These are phyloP conservation scores for Candida nemodendra DNA, from an alignment of 805 yeast species.

Conservation along the genomic window DNA sequence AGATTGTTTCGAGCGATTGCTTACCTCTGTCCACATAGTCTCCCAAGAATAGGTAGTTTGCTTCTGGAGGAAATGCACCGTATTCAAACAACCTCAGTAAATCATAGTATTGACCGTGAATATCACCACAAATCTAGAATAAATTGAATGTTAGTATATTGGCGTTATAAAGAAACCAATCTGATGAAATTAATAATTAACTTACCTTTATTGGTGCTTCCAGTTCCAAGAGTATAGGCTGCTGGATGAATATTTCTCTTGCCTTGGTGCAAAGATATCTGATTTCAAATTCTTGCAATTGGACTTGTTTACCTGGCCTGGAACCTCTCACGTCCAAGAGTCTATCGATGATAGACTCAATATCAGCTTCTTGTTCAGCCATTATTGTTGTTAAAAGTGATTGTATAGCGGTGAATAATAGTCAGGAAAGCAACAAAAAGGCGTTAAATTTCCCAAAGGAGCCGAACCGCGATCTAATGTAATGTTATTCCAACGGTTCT, in stretches of 20 bases:
- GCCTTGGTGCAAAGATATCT: slow-evolving; percentile 96
- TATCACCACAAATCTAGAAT: slow-evolving; percentile 80
- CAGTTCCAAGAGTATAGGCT: slow-evolving; percentile 90
- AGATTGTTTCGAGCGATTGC: slow-evolving; percentile 94
- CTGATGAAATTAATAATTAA: slow-evolving; percentile 30
- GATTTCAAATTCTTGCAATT: slow-evolving; percentile 89
- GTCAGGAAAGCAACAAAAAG: background rate
- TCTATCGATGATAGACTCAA: slow-evolving; percentile 96
- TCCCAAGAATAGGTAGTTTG: slow-evolving; percentile 91
- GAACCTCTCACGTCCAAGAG: slow-evolving; percentile 96
- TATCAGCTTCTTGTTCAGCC: slow-evolving; percentile 70
- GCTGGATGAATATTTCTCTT: slow-evolving; percentile 95
- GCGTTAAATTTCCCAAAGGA: background rate
- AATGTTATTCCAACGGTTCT: background rate
- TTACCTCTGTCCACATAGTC: slow-evolving; percentile 99
- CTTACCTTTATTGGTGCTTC: slow-evolving; percentile 92
- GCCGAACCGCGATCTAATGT: background rate
- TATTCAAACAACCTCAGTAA: slow-evolving; percentile 92
- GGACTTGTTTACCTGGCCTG: slow-evolving; percentile 96
- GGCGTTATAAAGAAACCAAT: background rate
- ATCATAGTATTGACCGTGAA: slow-evolving; percentile 98
- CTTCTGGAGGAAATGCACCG: slow-evolving; percentile 99
- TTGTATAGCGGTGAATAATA: too few species aligned
- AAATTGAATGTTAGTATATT: slow-evolving; percentile 9
- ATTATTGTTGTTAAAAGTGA: slow-evolving; percentile 9